phyloP scores from a whole-genome alignment of 306 rosid genomes.

The Ceratonia siliqua region DNA sequence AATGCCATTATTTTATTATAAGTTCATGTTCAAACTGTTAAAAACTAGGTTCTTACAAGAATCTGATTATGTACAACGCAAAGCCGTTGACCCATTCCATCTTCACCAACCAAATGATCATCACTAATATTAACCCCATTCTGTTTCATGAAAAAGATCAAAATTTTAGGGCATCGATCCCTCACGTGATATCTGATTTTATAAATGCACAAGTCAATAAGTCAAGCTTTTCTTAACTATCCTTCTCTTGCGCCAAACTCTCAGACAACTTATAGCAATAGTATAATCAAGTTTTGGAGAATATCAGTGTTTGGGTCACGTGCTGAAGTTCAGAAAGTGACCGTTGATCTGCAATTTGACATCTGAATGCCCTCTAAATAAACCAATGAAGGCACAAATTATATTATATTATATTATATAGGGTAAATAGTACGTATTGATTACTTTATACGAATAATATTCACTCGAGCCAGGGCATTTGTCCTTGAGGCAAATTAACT shows the following conservation, averaged over 20 bases:
- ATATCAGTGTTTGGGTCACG: constrained; percentile 46
- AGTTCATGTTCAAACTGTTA: neutral
- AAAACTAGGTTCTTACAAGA: neutral
- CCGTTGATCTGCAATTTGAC: constrained; percentile 44
- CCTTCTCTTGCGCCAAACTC: constrained; percentile 26
- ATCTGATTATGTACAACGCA: neutral
- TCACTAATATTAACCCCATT: constrained; percentile 5
- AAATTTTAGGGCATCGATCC: constrained; percentile 34
- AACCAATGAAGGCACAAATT: neutral
- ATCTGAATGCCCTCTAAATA: neutral
- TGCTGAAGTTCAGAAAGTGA: constrained; percentile 43
- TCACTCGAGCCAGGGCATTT: neutral
- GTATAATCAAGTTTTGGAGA: constrained; percentile 19
- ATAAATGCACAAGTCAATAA: neutral
- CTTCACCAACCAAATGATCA: constrained; percentile 37
- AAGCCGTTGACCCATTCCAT: constrained; percentile 47
- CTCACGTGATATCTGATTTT: constrained; percentile 50
- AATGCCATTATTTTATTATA: neutral
- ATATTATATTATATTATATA: neutral
- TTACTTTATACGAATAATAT: neutral
- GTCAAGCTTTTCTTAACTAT: constrained; percentile 19
- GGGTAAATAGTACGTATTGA: no score
- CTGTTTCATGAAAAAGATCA: constrained; percentile 35
- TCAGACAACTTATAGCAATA: neutral
- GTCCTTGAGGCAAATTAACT: neutral